phyloP scores from a whole-genome alignment of 495 filamentous ascomycete species.

The Neurospora sublineolata region DNA sequence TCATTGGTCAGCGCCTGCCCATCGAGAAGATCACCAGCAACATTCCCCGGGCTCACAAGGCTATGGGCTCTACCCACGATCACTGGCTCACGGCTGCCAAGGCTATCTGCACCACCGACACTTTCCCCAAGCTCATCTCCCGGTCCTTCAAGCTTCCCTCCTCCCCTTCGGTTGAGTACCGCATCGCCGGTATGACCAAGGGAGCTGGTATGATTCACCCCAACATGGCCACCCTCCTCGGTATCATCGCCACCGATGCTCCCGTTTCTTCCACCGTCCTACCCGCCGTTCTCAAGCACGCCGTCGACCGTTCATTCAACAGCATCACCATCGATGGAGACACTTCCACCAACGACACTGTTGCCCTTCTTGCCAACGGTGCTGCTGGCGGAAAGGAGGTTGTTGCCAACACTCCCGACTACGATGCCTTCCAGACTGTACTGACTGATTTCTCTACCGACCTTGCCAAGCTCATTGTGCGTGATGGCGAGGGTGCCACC shows the following conservation, averaged over 20 bases:
- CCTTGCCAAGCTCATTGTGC: slow-evolving; percentile 83
- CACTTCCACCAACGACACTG: slow-evolving; percentile 93
- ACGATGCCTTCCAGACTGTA: slow-evolving; percentile 50
- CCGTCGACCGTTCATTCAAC: slow-evolving; percentile 85
- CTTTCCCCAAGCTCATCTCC: slow-evolving; percentile 92
- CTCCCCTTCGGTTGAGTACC: slow-evolving; percentile 61
- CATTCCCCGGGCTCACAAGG: slow-evolving; percentile 62
- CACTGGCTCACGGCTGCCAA: slow-evolving; percentile 79
- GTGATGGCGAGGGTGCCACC: slow-evolving; percentile 94
- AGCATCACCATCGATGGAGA: slow-evolving; percentile 94
- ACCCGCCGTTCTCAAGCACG: slow-evolving; percentile 55
- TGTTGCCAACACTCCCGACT: slow-evolving; percentile 47
- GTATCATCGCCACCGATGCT: slow-evolving; percentile 87
- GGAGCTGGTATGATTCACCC: slow-evolving; percentile 99
- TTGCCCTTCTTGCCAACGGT: slow-evolving; percentile 88
- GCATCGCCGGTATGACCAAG: slow-evolving; percentile 92
- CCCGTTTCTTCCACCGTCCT: slow-evolving; percentile 62
- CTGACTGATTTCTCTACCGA: slow-evolving; percentile 70
- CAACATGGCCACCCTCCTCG: slow-evolving; percentile 96
- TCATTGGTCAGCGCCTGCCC: slow-evolving; percentile 90
- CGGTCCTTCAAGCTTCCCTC: slow-evolving; percentile 76
- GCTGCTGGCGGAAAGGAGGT: slow-evolving; percentile 70
- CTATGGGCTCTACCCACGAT: slow-evolving; percentile 62
- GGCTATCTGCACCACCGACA: slow-evolving; percentile 97
- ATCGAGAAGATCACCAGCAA: slow-evolving; percentile 79